Base-by-base conservation (phyloP, 345 rosid genomes). In the Rhodamnia rubescens region DNA sequence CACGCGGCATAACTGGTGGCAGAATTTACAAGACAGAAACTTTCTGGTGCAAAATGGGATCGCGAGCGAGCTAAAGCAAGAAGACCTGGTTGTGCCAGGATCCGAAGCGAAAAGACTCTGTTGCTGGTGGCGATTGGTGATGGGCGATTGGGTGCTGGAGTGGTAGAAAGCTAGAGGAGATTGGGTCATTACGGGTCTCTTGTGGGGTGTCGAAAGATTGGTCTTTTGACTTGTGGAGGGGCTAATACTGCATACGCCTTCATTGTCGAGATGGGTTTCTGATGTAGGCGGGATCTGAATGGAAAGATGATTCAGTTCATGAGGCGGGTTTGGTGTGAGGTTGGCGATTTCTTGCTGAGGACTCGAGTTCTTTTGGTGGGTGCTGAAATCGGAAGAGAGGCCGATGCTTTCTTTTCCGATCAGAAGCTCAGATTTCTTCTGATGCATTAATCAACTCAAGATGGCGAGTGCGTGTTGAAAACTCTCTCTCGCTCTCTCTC, bases 111-210 rank as follows among this genome's bases (percentile, higher is more conserved):
- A 87, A 0, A 87, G 86, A 40, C 81, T 58, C 61, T 89, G 87
- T 7, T 83, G 55, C 44, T 64, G 85, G 87, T 59, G 49, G 81
- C 52, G 58, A 42, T 64, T 36, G 49, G 27, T n/a, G 55, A 54
- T 16, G 44, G 88, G 61, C 15, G 74, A 58, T 11, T 85, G 84
- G 59, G 83, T 27, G 61, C 80, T 20, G 80, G 80, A 69, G 4
- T 40, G 80, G 40, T 21, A 91, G 83, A 52, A 88, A 88, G 50
- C 90, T 42, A 52, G 82, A 59, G 69, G 88, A 74, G 87, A 78
- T 53, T 88, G 95, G 83, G 87, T 88, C 91, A 90, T 89, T 57
- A 90, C 86, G 56, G 95, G 89, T 32, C 94, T 88, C 86, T 91
- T 92, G 40, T 86, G 95, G 22, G 92, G 93, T 14, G 91, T 85